Conservation (phyloP, 2,329 filamentous ascomycete species). For the Colletotrichum lini region DNA sequence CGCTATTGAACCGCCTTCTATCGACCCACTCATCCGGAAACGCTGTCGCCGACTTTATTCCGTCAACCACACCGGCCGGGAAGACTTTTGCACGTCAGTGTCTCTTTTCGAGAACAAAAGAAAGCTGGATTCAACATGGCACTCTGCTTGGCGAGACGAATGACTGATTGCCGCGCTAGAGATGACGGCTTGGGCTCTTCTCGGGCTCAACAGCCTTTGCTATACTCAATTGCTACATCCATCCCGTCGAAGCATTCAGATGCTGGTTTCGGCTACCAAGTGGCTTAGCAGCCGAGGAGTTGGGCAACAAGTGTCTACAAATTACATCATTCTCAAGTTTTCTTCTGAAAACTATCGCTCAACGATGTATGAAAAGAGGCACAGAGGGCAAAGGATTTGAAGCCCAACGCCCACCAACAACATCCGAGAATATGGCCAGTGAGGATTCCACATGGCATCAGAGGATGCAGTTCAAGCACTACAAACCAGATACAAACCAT, state of each 20-base stretch:
- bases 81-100: neutral
- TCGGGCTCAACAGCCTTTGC: neutral
- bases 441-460: neutral
- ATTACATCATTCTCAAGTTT: neutral
- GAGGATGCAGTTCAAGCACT: neutral
- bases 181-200: neutral
- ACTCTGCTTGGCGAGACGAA: too few relatives aligned
- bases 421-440: neutral
- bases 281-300: neutral
- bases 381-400: too few relatives aligned
- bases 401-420: neutral
- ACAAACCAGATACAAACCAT: neutral
- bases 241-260: neutral
- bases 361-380: neutral
- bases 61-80: neutral
- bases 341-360: too few relatives aligned
- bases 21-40: conserved; percentile 10
- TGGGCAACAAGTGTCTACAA: too few relatives aligned
- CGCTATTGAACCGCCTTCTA: neutral
- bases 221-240: neutral
- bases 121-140: too few relatives aligned
- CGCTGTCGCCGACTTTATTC: conserved; percentile 16
- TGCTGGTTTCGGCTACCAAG: neutral
- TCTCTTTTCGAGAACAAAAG: neutral
- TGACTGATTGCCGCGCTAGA: neutral